Evolutionary conservation across 2,329 filamentous ascomycete species (phyloP).

Genomic region (Epichloe sp.): DNA sequence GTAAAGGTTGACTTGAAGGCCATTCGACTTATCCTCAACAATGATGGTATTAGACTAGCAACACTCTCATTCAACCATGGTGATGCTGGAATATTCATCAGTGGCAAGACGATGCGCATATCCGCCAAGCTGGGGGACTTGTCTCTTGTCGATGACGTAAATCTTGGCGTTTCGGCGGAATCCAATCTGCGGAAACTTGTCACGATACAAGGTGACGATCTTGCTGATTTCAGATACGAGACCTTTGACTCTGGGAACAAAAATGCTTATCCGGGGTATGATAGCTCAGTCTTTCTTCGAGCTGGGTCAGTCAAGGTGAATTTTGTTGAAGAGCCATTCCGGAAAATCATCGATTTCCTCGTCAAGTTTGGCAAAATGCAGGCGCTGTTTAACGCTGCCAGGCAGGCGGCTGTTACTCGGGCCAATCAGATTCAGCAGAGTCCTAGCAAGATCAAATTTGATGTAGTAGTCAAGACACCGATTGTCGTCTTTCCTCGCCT

Average conservation of each 20-base stretch:
- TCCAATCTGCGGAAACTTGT: conserved; percentile 78
- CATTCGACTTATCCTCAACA: conserved; percentile 90
- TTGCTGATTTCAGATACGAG: conserved; percentile 95
- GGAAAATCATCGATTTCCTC: conserved; percentile 94
- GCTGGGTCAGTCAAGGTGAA: conserved; percentile 95
- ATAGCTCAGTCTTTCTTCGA: conserved; percentile 78
- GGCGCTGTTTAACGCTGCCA: conserved; percentile 91
- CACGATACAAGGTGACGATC: conserved; percentile 86
- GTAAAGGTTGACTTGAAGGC: conserved; percentile 90
- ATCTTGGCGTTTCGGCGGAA: conserved; percentile 69
- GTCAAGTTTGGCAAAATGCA: conserved; percentile 99
- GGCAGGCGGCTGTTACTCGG: conserved; percentile 86
- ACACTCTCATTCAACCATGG: conserved; percentile 88
- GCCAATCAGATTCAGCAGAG: conserved; percentile 88
- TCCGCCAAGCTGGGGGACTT: conserved; percentile 73
- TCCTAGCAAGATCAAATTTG: conserved; percentile 83
- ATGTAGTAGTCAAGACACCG: conserved; percentile 84
- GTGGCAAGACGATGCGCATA: conserved; percentile 75
- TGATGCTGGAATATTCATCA: conserved; percentile 78
- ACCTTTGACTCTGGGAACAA: conserved; percentile 67
- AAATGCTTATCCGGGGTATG: conserved; percentile 80
- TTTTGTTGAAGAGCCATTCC: conserved; percentile 92
- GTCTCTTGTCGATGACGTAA: conserved; percentile 84
- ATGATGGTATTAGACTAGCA: conserved; percentile 88
- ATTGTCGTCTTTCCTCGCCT: conserved; percentile 88